Base-by-base conservation (phyloP, 495 filamentous ascomycete species). In the Penicillium tannophilum region DNA sequence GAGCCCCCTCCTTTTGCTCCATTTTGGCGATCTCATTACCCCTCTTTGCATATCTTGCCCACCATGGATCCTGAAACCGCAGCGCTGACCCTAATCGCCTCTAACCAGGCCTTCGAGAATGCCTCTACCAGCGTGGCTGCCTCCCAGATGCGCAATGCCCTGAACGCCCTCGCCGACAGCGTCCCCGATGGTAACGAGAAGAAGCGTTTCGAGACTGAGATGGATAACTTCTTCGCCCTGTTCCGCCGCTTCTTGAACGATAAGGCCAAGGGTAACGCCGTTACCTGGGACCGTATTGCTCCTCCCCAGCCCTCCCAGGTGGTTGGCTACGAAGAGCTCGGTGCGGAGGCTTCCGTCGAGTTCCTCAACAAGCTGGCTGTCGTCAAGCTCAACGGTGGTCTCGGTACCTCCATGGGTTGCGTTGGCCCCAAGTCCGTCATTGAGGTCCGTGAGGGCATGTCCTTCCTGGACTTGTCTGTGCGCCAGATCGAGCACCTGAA, bases 361-460 rank as follows among this genome's bases (percentile, higher is more conserved):
- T 96, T 96, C 84, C 85, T 99, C 55, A 93, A 89, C 81, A 99
- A 99, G 83, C 86, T 99, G 45, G 94, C 94, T 31, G 95, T 99
- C 11, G 86, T 99, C 70, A 99, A 99, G 88, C 88, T 99, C 69
- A 99, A 99, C 74, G 94, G 94, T 81, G 94, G 94, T 81, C 89
- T 99, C 55, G 94, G 94, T 84, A 99, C 94, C 58, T 99, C 94
- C 45, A 99, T 99, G 94, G 94, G 94, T 69, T 99, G 94, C 73
- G 94, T 99, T 64, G 94, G 94, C 58, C 94, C 94, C 72, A 99
- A 99, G 82, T 99, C 94, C 24, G 94, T 99, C 64, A 99, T 99
- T 69, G 94, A 99, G 79, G 94, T 99, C 74, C 94, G 94, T 75
- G 94, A 99, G 73, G 95, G 95, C 85, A 98, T 98, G 94, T 98